A percentile compares a stretch with the other conserved stretches of the same genome.
These are phyloP conservation scores for Blastomyces gilchristii DNA, from an alignment of 2,329 filamentous ascomycete species.

Conservation along the genomic window DNA sequence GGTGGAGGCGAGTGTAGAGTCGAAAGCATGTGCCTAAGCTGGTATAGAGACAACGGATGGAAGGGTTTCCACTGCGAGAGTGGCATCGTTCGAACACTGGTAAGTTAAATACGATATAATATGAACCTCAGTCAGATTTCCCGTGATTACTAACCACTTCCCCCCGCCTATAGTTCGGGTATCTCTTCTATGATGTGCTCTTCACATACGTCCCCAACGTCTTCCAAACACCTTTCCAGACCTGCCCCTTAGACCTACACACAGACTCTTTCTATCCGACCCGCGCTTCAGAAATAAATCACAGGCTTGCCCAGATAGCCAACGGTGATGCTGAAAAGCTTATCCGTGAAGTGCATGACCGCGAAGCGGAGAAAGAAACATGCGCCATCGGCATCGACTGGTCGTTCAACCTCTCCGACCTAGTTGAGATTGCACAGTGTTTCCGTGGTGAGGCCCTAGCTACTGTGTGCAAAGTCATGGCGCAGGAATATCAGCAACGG, in stretches of 20 bases:
- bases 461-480: constrained; percentile 82
- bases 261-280: constrained; percentile 86
- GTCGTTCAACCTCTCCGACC: constrained; percentile 69
- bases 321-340: constrained; percentile 66
- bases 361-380: constrained; percentile 59
- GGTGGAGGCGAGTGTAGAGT: constrained; percentile 68
- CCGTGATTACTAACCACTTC: neutral
- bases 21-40: constrained; percentile 84
- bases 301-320: constrained; percentile 71
- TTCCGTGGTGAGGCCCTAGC: constrained; percentile 74
- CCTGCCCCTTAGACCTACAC: constrained; percentile 82
- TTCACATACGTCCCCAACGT: constrained; percentile 93
- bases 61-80: constrained; percentile 93
- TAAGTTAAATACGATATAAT: constrained; percentile 17
- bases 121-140: too few species aligned
- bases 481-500: constrained; percentile 81
- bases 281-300: constrained; percentile 81
- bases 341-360: constrained; percentile 56
- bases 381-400: constrained; percentile 89
- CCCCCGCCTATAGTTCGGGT: constrained; percentile 47
- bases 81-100: constrained; percentile 77
- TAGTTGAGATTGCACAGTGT: constrained; percentile 66
- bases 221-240: constrained; percentile 92
- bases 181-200: constrained; percentile 85
- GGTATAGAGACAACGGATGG: constrained; percentile 75